Base-by-base conservation (phyloP, 2,329 filamentous ascomycete species). In the Cercospora sojina region DNA sequence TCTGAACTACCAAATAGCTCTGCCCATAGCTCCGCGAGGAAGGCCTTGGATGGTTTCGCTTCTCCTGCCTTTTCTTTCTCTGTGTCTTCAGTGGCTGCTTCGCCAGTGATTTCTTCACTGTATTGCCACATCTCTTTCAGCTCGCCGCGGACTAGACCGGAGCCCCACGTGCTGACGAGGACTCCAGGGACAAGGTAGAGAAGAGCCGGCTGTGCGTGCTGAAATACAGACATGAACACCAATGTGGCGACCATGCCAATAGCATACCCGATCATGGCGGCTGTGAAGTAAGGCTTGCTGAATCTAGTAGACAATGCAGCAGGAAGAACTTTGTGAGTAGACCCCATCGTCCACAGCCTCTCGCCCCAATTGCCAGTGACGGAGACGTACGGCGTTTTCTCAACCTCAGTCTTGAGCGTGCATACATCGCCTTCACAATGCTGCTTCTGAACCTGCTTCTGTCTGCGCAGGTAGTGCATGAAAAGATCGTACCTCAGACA, bases 141-240 rank as follows among this genome's bases (percentile, higher is more conserved):
- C 74, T 98, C 93, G 2, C 92, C 90, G 10, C 88, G 86, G 18
- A 85, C 76, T 4, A 88, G 72, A 0, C 90, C 94, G 1, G 91
- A 95, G 3, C 88, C 78, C 90, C 92, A 96, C 1, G 95, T 76
- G 1, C 89, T 86, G 1, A 86, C 83, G 5, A 97, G 80, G 0
- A 98, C 92, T 0, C 91, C 90, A 0, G 94, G 94, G 0, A 98
- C 95, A 6, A 99, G 87, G 76, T 98, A 98, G 13, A 99, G 82
- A 32, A 99, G 83, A 7, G 95, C 94, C 0, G 94, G 94, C 76
- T 99, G 94, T 2, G 91, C 92, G 69, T 92, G 92, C 56, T 90
- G 85, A 74, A 88, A 95, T 9, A 92, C 80, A 59, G 93, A 83
- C 80, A 98, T 90, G 73, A 93, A 90, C 0, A 85, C 81, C 18